A percentile compares a stretch with the other conserved stretches of the same genome.
phyloP scores from a whole-genome alignment of 345 rosid species.

The Laguncularia racemosa region DNA sequence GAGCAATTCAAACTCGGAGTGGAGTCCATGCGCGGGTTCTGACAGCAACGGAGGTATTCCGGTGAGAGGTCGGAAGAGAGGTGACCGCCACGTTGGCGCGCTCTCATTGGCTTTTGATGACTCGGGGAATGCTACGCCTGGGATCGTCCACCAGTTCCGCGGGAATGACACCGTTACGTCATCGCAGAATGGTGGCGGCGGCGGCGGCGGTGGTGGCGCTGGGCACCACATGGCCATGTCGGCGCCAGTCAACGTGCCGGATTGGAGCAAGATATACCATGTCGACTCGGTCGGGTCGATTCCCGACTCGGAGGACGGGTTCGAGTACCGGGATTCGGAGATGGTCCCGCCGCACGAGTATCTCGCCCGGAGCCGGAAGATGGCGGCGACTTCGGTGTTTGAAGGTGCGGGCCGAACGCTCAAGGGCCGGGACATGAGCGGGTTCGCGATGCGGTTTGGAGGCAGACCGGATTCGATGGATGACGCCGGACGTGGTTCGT shows the following conservation, averaged over 20 bases:
- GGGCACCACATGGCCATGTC: slow-evolving; percentile 61
- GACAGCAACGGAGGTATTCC: slow-evolving; percentile 16
- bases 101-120: slow-evolving; percentile 66
- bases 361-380: slow-evolving; percentile 38
- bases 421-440: slow-evolving; percentile 85
- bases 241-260: slow-evolving; percentile 89
- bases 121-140: slow-evolving; percentile 30
- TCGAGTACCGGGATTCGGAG: slow-evolving; percentile 44
- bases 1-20: slow-evolving; percentile 16
- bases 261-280: slow-evolving; percentile 83
- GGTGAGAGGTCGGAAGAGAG: slow-evolving; percentile 4
- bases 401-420: slow-evolving; percentile 89
- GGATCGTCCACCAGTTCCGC: slow-evolving; percentile 73
- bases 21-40: slow-evolving; percentile 30
- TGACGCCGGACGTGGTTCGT: slow-evolving; percentile 1
- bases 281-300: slow-evolving; percentile 77
- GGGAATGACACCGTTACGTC: slow-evolving; percentile 28
- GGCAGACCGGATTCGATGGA: slow-evolving; percentile 72
- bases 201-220: neutral
- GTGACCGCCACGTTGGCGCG: slow-evolving; percentile 43
- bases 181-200: slow-evolving; percentile 7
- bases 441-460: slow-evolving; percentile 93
- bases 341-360: slow-evolving; percentile 97
- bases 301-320: slow-evolving; percentile 60
- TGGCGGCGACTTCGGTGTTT: slow-evolving; percentile 56